These are phyloP conservation scores for Kurtzmaniella fragi DNA, from an alignment of 805 yeast genomes.

Conservation along the genomic window DNA sequence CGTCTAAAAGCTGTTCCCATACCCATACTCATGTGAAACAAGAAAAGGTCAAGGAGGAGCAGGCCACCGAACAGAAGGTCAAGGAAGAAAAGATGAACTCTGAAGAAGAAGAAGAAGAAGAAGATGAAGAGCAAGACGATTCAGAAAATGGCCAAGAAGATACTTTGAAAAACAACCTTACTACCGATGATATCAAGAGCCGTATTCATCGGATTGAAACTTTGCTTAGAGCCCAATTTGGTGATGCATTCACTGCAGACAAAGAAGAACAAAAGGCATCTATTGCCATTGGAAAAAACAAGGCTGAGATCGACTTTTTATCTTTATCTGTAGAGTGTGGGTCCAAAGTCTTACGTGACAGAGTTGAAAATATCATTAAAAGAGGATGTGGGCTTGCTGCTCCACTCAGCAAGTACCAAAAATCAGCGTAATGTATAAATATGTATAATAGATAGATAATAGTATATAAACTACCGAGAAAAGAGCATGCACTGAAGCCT, in stretches of 20 bases:
- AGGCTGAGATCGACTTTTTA: constrained; percentile 62
- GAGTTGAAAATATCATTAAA: constrained; percentile 75
- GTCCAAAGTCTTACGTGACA: constrained; percentile 70
- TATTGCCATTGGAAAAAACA: constrained; percentile 69
- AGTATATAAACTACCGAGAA: too few relatives aligned
- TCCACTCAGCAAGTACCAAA: constrained; percentile 56
- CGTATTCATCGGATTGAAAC: constrained; percentile 48
- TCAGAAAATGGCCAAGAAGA: too few relatives aligned
- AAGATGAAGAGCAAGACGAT: constrained; percentile 5
- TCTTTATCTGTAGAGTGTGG: constrained; percentile 64
- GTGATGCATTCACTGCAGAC: constrained; percentile 53
- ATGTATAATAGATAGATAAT: too few relatives aligned
- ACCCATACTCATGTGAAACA: constrained; percentile 8
- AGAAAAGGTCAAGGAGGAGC: constrained; percentile 14
- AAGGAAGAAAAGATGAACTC: constrained; percentile 5
- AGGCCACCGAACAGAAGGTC: too few relatives aligned
- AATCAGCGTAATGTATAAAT: constrained; percentile 3
- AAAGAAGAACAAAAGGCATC: constrained; percentile 44
- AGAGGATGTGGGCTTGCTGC: constrained; percentile 80
- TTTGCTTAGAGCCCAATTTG: constrained; percentile 81
- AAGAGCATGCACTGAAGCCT: too few relatives aligned
- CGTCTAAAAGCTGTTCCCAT: constrained; percentile 57
- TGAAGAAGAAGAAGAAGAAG: constrained; percentile 6
- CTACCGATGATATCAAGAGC: constrained; percentile 22
- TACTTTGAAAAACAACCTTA: constrained; percentile 17